Base-by-base conservation (phyloP, 2,329 filamentous ascomycete species). In the Cladophialophora exuberans region DNA sequence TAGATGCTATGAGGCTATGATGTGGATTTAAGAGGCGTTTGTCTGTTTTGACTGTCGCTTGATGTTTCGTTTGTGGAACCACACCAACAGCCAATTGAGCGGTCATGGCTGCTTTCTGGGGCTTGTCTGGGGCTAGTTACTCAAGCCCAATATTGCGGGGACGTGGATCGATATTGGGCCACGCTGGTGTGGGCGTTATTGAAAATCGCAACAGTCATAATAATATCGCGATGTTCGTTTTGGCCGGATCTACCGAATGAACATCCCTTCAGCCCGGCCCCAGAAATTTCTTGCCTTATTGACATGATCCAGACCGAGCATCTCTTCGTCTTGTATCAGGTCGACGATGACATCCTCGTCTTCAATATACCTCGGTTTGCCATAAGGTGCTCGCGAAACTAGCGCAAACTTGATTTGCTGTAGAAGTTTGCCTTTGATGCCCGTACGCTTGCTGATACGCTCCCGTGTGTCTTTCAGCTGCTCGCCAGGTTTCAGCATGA, bases 341-440 rank as follows among this genome's bases (percentile, higher is more conserved):
- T 78, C 75, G 38, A 73, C 70, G 31, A 78, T 68, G 22, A 78
- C 71, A 56, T 79, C 73, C 54, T 77, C 91, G 75, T 97, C 94
- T 63, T 87, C 85, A 42, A 99, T 78, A 74, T 95, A 95, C 56
- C 84, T 82, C 22, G 91, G 88, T 67, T 88, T 90, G 33, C 88
- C 85, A 72, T 89, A 95, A 47, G 84, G 80, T 64, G 74, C 64
- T 69, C 88, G 80, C 70, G 85, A 79, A 47, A 97, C 82, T 26
- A 96, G 74, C 5, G 91, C 89, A 77, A 99, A 97, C 73, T 95
- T 97, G 73, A 99, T 94, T 79, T 97, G 97, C 73, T 99, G 93
- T 64, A 99, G 92, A 62, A 90, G 90, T 79, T 99, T 99, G 72
- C 94, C 95, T 74, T 97, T 97, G 75, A 99, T 86, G 22, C 92